Evolutionary conservation across 2,329 filamentous ascomycete genomes (phyloP), one percentile per base, ranked within the genome.

Genomic region (Ceratocystis papillata): DNA sequence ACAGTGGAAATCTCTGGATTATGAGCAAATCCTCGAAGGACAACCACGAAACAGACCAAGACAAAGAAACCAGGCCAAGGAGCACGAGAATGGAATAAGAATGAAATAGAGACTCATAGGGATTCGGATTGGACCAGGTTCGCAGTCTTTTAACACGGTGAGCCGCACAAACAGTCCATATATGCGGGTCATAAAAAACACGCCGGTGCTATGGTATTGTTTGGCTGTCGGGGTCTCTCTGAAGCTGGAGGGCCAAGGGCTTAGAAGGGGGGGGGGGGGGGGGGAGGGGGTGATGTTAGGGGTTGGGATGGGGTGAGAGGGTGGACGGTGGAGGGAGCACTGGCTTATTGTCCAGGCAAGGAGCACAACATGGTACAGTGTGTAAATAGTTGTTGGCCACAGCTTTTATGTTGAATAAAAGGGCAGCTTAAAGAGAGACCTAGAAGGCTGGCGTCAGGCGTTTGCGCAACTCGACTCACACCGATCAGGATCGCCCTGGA

Each of bases 11-110:
- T 37, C 6, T 48, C 60, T 62, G 60, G 60, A 46, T 44, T 44
- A 62, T 22, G 60, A 45, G 20, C 59, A 62, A 62, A 22, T 45
- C 53, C 33, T 12, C 41, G 17, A 62, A 45, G 30, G 33, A 33
- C 33, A n/a, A 62, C n/a, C 7, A 30, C 64, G 64, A 65, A 65
- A 65, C 64, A 59, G 45, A 20, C 53, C 53, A 60, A 65, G 28
- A 61, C 55, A 44, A 33, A 65, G 55, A 65, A 61, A 50, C 55
- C 57, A 48, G 60, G 25, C 61, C 28, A 44, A 66, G 61, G 65
- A 63, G 65, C 65, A 66, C 65, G 46, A 63, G 65, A 66, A 66
- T 66, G 65, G 44, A 63, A 66, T 59, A 63, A 59, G 59, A 66
- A 66, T 66, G 30, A 66, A 63, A 44, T 44, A 66, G 64, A 66